Evolutionary conservation across 345 rosid species (phyloP), one percentile per base, ranked within the genome.

Genomic region (Citrus cavaleriei): DNA sequence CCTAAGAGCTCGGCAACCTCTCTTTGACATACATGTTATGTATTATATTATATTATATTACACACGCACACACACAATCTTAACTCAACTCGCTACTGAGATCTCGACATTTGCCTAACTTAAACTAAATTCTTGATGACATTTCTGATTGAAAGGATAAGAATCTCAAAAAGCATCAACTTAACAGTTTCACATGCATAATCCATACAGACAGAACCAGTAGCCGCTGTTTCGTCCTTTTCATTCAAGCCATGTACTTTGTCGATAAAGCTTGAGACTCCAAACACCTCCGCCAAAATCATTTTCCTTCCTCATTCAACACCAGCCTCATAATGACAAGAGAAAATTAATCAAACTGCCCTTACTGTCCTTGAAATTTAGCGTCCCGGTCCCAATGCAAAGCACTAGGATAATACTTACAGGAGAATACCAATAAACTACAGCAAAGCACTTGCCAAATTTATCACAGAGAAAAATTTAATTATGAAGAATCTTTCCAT

Each of bases 391-490:
- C 67, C 66, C 13, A 59, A 21, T 37, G 66, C 51, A 73, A 64
- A 30, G 32, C 79, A 14, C 79, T 16, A 54, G 10, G 8, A 54
- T 51, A 16, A 79, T 65, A 59, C 77, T 55, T 64, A 32, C 85
- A 79, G 46, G 34, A 57, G 85, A 82, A 70, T 70, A 70, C n/a
- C 70, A 75, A 75, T 80, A 75, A 63, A 70, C 59, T 28, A 82
- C 85, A 82, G 82, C 79, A 62, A 73, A 78, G 76, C 81, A 24
- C 61, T 63, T n/a, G 62, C 13, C 32, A 21, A 67, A 63, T 30
- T 25, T 58, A 46, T 67, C 60, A 13, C 51, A 46, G 18, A 13
- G 51, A 46, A 13, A 5, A 32, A 13, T 32, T 32, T 46, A 58
- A 64, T 4, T 55, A 40, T 18, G 19, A 7, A 25, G 49, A 60